These are phyloP conservation scores for Crithidia brevicula DNA, from an alignment of 208 protist species.

Conservation along the genomic window DNA sequence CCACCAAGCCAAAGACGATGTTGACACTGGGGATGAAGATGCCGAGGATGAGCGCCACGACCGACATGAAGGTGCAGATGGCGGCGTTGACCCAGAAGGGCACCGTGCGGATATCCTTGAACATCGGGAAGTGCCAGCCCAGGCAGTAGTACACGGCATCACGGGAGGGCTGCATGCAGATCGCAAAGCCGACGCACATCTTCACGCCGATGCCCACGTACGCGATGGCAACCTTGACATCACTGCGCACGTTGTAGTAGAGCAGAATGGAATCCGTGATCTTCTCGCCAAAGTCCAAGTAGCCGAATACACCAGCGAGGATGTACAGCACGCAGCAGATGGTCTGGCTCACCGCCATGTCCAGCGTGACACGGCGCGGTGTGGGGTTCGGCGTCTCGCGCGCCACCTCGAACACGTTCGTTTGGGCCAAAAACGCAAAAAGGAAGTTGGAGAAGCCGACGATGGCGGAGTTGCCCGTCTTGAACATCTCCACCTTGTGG, in stretches of 20 bases:
- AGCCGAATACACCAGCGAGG: constrained; percentile 78
- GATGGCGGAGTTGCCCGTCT: constrained; percentile 65
- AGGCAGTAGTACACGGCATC: constrained; percentile 77
- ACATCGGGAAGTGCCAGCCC: constrained; percentile 46
- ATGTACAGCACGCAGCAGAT: constrained; percentile 77
- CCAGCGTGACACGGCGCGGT: constrained; percentile 45
- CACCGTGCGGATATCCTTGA: constrained; percentile 50
- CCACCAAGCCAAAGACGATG: constrained; percentile 82
- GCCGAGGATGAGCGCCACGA: constrained; percentile 73
- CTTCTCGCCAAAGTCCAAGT: constrained; percentile 72
- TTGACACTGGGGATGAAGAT: constrained; percentile 75
- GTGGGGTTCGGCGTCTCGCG: constrained; percentile 60
- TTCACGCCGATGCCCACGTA: constrained; percentile 79
- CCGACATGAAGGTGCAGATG: constrained; percentile 61
- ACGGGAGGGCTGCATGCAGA: constrained; percentile 77
- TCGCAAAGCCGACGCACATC: constrained; percentile 76
- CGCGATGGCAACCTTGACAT: constrained; percentile 57
- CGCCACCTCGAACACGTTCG: constrained; percentile 78
- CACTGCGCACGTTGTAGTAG: constrained; percentile 57
- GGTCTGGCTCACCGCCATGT: constrained; percentile 60
- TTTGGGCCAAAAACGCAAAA: constrained; percentile 85
- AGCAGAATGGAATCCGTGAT: constrained; percentile 67
- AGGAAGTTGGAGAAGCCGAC: constrained; percentile 82
- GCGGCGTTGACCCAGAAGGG: constrained; percentile 62
- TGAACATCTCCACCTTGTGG: constrained; percentile 58